These are phyloP conservation scores for Barnettozyma californica DNA, from an alignment of 805 yeast genomes.

Conservation along the genomic window DNA sequence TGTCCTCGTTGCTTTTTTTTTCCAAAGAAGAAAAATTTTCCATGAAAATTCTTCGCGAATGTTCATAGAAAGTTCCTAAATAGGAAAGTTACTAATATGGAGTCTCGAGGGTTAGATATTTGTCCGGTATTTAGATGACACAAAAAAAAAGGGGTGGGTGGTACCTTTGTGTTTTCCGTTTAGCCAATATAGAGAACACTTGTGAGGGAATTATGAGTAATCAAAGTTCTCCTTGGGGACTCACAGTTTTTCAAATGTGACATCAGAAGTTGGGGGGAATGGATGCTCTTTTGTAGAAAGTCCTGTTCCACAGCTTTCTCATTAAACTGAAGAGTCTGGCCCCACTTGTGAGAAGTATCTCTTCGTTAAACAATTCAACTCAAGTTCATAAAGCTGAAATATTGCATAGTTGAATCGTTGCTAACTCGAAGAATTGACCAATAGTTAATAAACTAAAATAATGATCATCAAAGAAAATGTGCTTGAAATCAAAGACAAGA, in stretches of 20 bases:
- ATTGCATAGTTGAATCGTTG: too few relatives aligned
- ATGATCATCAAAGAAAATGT: too few relatives aligned
- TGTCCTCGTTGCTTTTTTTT: constrained; percentile 1
- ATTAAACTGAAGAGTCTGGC: too few relatives aligned
- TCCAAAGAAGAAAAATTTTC: background rate
- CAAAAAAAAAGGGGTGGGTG: background rate
- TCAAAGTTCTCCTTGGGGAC: background rate
- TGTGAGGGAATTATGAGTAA: background rate
- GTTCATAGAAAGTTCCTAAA: background rate
- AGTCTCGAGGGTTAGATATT: background rate
- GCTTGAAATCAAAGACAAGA: background rate
- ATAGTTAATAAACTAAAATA: too few relatives aligned
- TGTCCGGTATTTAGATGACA: background rate
- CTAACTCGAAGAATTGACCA: too few relatives aligned
- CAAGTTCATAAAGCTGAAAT: background rate
- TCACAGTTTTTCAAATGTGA: too few relatives aligned
- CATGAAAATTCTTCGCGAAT: background rate
- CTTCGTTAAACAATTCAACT: background rate
- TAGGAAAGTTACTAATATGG: background rate
- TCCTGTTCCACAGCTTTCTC: background rate
- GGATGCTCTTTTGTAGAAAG: background rate
- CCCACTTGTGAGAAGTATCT: too few relatives aligned
- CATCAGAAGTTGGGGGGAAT: too few relatives aligned
- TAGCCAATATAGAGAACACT: too few relatives aligned
- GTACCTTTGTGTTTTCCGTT: background rate